Evolutionary conservation across 1,139 yeast genomes (phyloP).

Genomic region (Pichia sp.): DNA sequence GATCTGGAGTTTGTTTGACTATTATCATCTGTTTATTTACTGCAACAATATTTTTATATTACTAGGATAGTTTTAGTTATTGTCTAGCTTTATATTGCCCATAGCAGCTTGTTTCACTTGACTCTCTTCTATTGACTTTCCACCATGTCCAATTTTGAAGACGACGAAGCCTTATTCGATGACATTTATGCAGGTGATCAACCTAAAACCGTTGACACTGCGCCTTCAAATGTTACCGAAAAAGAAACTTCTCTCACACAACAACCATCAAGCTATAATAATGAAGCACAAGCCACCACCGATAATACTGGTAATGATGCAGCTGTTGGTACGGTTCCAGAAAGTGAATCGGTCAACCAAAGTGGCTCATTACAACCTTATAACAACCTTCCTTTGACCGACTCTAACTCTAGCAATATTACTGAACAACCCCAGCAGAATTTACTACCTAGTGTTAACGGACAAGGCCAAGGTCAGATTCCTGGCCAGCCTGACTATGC

Average conservation of each 20-base stretch:
- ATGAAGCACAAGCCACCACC: not conserved
- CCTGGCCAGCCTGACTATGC: constrained; percentile 7
- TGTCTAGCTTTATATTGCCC: constrained; percentile 6
- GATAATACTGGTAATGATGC: constrained; percentile 4
- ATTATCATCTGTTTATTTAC: not conserved
- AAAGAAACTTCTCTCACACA: constrained; percentile 3
- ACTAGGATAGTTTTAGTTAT: not conserved
- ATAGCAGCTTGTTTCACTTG: constrained; percentile 2
- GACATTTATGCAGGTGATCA: constrained; percentile 39
- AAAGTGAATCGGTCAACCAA: constrained; percentile 3
- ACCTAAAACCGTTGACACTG: constrained; percentile 9
- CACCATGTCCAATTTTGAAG: constrained; percentile 51
- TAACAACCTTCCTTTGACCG: not conserved
- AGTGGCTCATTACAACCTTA: constrained; percentile 2
- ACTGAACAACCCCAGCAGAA: constrained; percentile 1
- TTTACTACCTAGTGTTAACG: not conserved
- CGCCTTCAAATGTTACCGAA: constrained; percentile 7
- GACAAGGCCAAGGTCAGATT: constrained; percentile 3
- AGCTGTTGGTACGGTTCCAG: not conserved
- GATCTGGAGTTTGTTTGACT: constrained; percentile 6
- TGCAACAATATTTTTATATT: not conserved
- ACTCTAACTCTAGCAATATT: not conserved
- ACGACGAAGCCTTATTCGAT: constrained; percentile 62
- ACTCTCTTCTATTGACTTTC: not conserved
- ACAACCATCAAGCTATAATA: not conserved